Evolutionary conservation across 2,329 filamentous ascomycete genomes (phyloP), one percentile per base, ranked within the genome.

Genomic region (Fusarium sp.): DNA sequence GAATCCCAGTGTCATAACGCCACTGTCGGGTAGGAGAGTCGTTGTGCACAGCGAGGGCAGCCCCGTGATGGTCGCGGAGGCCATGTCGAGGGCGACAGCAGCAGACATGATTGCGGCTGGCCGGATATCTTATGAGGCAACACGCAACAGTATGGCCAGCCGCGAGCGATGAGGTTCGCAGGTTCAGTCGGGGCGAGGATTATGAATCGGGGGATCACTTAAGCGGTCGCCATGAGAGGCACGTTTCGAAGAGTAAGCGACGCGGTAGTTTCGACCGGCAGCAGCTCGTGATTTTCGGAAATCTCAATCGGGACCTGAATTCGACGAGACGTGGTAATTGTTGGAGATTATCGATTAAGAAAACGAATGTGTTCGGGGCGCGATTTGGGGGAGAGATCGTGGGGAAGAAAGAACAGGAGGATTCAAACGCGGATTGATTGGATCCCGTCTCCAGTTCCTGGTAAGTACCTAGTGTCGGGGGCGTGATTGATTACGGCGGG

Each of bases 1-100:
- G 71, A 85, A 83, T 61, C 83, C 82, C 63, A 92, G 79, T 65
- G 87, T 85, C 72, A 88, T 78, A 53, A 87, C 78, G 58, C 85
- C 86, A 64, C 81, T 81, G 58, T 82, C 82, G 7, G 86, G 84
- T 36, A 88, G 79, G 61, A 83, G 80, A 61, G 82, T 81, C 47
- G 83, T 82, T 36, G 82, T 81, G 79, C 85, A 86, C 58, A 81
- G 74, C 59, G 78, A 73, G 39, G 80, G 73, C 61, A 75, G 74
- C 68, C 77, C 76, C 65, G 80, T 77, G 55, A 78, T 61, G 59
- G 79, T 75, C 70, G 78, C 74, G 44, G 73, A 60, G 62, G 75
- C 68, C 60, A 75, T 45, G 41, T 65, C 61, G 62, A 58, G 73
- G 57, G 65, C 61, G 62, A 66, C 65, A 55, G 60, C 75, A 48